phyloP scores from a whole-genome alignment of 345 rosid species.

The Brassica carinata region DNA sequence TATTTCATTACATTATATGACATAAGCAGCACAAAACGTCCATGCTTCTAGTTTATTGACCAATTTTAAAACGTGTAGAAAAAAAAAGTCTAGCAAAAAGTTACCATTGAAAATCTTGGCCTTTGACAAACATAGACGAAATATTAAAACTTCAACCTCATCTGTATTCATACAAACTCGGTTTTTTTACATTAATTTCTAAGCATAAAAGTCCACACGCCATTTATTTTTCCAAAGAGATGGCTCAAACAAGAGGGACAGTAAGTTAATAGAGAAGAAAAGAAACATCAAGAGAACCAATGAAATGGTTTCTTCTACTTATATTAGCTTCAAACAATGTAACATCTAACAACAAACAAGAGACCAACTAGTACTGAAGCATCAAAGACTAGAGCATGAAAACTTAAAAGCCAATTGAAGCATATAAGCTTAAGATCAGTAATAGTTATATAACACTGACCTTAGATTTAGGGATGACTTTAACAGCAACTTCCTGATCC shows the following conservation, averaged over 20 bases:
- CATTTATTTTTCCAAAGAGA: conserved; percentile 9
- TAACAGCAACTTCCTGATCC: conserved; percentile 89
- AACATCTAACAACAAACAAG: conserved; percentile 16
- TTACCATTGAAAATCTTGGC: conserved; percentile 11
- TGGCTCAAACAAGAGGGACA: conserved; percentile 16
- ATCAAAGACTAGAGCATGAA: background rate
- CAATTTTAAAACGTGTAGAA: conserved; percentile 19
- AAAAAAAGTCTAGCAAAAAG: conserved; percentile 18
- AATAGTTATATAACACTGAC: conserved; percentile 37
- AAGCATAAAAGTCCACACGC: conserved; percentile 23
- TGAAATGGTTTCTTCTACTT: background rate
- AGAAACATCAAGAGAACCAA: conserved; percentile 9
- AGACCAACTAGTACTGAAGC: conserved; percentile 9
- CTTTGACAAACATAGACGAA: conserved; percentile 24
- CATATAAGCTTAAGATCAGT: background rate
- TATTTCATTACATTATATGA: background rate
- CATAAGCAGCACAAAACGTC: conserved; percentile 9
- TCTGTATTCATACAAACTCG: background rate
- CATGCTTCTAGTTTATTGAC: conserved; percentile 24
- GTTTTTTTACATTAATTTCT: conserved; percentile 1
- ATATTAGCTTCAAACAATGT: background rate
- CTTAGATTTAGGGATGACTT: conserved; percentile 93
- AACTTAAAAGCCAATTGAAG: background rate
- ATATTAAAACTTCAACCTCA: background rate
- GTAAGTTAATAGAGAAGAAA: conserved; percentile 17